These are phyloP conservation scores for Psophocarpus tetragonolobus DNA, from an alignment of 306 rosid genomes.

Conservation along the genomic window DNA sequence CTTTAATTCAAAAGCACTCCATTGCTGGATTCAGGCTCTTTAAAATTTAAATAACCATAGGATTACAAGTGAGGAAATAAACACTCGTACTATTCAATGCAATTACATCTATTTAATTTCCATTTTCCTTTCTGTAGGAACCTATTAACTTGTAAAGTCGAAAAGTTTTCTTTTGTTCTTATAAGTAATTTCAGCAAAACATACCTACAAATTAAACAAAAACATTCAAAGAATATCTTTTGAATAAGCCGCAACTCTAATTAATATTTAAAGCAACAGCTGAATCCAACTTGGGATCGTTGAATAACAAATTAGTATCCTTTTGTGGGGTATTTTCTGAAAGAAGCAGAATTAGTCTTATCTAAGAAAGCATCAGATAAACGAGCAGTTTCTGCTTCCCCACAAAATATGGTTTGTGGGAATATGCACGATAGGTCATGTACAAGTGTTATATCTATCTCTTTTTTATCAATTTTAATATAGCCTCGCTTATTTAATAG, in stretches of 20 bases:
- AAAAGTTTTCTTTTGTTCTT: neutral
- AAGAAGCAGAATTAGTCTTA: neutral
- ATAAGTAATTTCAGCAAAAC: neutral
- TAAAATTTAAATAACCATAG: too few species aligned
- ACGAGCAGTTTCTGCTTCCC: neutral
- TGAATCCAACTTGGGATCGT: slow-evolving; percentile 19
- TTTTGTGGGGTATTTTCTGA: neutral
- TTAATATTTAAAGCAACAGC: neutral
- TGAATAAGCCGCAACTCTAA: slow-evolving; percentile 13
- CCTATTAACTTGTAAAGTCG: neutral
- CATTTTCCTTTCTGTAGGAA: neutral
- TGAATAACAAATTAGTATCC: neutral
- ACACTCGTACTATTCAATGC: neutral
- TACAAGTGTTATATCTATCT: neutral
- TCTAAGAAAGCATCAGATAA: slow-evolving; percentile 4
- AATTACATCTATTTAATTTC: neutral
- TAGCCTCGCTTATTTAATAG: neutral
- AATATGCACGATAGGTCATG: neutral
- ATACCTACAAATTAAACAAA: neutral
- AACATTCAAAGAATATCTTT: slow-evolving; percentile 30
- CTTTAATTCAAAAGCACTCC: neutral
- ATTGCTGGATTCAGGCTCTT: too few species aligned
- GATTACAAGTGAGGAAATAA: neutral
- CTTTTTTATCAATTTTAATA: neutral
- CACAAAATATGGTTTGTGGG: neutral